Percentiles rank a stretch among this genome's conserved stretches.
These are phyloP conservation scores for Eucalyptus cladocalyx DNA, from an alignment of 345 rosid genomes.

Conservation along the genomic window DNA sequence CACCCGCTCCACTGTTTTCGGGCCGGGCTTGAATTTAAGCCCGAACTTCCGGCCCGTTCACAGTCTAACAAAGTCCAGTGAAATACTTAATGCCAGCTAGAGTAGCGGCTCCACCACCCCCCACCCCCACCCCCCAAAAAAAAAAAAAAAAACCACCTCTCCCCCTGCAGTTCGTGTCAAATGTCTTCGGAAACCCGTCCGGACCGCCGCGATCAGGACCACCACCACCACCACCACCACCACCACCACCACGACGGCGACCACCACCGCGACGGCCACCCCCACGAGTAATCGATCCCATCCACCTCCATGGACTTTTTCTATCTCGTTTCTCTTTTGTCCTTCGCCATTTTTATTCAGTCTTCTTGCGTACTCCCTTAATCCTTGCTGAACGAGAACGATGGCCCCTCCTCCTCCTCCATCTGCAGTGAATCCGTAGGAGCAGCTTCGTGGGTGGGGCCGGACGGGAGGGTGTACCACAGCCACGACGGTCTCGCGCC, in stretches of 20 bases:
- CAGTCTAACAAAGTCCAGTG: not conserved
- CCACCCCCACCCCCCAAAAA: no score
- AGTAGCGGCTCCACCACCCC: no score
- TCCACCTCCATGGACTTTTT: not conserved
- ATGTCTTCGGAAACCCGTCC: not conserved
- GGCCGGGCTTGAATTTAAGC: not conserved
- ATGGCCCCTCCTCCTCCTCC: not conserved
- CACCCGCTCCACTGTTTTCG: not conserved
- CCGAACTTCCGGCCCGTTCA: not conserved
- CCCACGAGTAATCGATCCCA: not conserved
- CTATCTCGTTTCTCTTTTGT: not conserved
- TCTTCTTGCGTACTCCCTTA: not conserved
- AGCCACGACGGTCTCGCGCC: slow-evolving; percentile 99
- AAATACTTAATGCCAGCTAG: not conserved
- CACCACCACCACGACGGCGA: slow-evolving; percentile 6
- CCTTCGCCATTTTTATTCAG: not conserved
- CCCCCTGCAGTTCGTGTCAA: not conserved
- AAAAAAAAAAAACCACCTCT: not conserved
- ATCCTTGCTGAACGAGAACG: not conserved
- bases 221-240: not conserved
- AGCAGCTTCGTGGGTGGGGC: slow-evolving; percentile 45
- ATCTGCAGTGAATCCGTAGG: not conserved
- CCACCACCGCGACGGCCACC: not conserved
- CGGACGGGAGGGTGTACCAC: slow-evolving; percentile 75
- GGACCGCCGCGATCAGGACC: slow-evolving; percentile 9